Base-by-base conservation (phyloP, 1,284 basidiomycete species). In the Marasmius oreades region DNA sequence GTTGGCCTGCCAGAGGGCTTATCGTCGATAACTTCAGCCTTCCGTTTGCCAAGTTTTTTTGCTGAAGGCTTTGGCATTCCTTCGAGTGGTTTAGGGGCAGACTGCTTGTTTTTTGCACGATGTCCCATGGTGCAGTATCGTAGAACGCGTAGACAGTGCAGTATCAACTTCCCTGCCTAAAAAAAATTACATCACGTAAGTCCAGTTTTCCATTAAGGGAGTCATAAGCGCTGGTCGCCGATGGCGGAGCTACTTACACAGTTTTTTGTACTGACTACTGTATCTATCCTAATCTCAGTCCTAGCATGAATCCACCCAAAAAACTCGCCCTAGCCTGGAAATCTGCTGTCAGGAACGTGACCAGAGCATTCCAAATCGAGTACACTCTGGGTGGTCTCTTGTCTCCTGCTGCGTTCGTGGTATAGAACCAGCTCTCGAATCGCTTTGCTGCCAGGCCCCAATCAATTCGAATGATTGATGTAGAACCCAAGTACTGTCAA, bases 51-150 rank as follows among this genome's bases (percentile, higher is more conserved):
- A 16, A 82, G 74, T 60, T 80, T 84, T 70, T 85, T 87, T 2
- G 73, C 67, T 5, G 80, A 78, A 8, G 64, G 58, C n/a, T 64
- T 62, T 8, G 67, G 65, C 11, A 70, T 73, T 1, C 67, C 61
- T 22, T 82, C 75, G 12, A 94, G 67, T 42, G 92, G 85, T 58
- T 75, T 76, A 1, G 93, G 93, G 4, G 85, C 77, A 0, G 78
- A 82, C 73, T 98, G 95, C 78, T 97, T 97, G 75, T 91, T 90
- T 74, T 91, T 93, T 63, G 93, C 85, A 66, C 93, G 86, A 69
- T 93, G 84, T 66, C 95, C 95, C 93, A 96, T 94, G n/a, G 47
- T n/a, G n/a, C 26, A 45, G 31, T 47, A 3, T 34, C 28, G 48
- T 31, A 43, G 36, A 39, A 52, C 10, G 14, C 12, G 7, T 16